Evolutionary conservation across 2,329 filamentous ascomycete species (phyloP).

Genomic region (Tolypocladium ophioglossoides): DNA sequence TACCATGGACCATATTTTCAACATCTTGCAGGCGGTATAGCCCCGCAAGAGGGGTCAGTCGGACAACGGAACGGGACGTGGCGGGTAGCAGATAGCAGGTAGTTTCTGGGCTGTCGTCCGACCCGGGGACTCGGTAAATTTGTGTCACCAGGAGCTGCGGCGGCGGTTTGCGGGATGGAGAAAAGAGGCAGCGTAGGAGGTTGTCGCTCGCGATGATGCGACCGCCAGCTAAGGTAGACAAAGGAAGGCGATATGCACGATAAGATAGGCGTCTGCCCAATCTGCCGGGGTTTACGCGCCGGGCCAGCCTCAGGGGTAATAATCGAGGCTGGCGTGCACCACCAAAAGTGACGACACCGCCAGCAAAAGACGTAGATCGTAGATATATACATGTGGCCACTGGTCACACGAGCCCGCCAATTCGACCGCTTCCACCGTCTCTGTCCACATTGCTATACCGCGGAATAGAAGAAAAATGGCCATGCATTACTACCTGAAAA

Average conservation of each 20-base stretch:
- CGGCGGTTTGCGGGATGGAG: neutral
- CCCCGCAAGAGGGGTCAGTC: conserved; percentile 5
- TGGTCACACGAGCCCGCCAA: neutral
- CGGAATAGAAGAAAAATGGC: conserved; percentile 5
- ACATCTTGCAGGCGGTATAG: conserved; percentile 51
- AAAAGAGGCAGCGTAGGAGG: neutral
- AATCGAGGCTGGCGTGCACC: neutral
- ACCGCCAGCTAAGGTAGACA: neutral
- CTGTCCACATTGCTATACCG: neutral
- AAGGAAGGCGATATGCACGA: conserved; percentile 3
- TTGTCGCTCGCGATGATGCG: neutral
- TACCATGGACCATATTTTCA: conserved; percentile 99
- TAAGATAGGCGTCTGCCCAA: conserved; percentile 7
- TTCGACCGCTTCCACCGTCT: neutral
- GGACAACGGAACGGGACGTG: neutral
- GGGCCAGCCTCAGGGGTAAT: neutral
- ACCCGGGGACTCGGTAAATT: neutral
- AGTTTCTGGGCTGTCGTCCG: neutral
- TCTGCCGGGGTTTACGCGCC: conserved; percentile 8
- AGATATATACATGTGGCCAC: neutral
- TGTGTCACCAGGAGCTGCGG: neutral
- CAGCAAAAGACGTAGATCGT: neutral
- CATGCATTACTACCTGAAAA: conserved; percentile 21
- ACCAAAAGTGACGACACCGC: neutral
- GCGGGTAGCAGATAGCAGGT: neutral